Evolutionary conservation across 768 basidiomycete species (phyloP), one percentile per base, ranked within the genome.

Genomic region (Baorangia bicolor): DNA sequence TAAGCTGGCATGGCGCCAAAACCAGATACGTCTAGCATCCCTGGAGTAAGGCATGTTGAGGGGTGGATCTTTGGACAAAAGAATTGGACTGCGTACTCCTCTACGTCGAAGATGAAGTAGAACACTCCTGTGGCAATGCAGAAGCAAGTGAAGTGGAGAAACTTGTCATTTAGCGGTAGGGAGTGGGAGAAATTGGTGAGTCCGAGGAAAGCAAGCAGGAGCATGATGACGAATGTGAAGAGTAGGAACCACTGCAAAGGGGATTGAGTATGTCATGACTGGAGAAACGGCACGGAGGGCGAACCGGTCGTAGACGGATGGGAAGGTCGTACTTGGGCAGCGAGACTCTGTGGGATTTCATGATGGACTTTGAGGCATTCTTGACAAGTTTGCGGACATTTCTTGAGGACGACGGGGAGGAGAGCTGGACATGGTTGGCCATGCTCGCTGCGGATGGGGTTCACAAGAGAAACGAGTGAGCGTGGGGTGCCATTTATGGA

Each of bases 31-130:
- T 56, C 91, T 76, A 8, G 86, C 85, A 50, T 86, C 86, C 68
- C 92, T 94, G 49, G 16, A 45, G 7, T 39, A 33, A 11, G n/a
- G 51, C 31, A 27, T 8, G 21, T 34, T 44, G 31, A 56, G 56
- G 33, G 43, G 13, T 10, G 23, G 9, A 8, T 35, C 20, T 27
- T 13, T 8, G 30, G 30, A 13, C 13, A 35, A 25, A 41, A 8
- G 58, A 33, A 23, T 28, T 10, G 4, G 14, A 44, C 39, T 28
- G 74, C 88, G 69, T 62, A 94, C 91, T 94, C 92, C 56, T 94
- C 92, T 10, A 92, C 85, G 63, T 94, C 92, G 33, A 91, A 80
- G 44, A 93, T 90, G 65, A 92, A 93, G 72, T 92, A 94, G 70
- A 93, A 93, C 7, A 92, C 82, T 4, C 74, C 85, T 0, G 90